Conservation (phyloP, 352 stramenopile genomes). For the Discostella stelligera region DNA sequence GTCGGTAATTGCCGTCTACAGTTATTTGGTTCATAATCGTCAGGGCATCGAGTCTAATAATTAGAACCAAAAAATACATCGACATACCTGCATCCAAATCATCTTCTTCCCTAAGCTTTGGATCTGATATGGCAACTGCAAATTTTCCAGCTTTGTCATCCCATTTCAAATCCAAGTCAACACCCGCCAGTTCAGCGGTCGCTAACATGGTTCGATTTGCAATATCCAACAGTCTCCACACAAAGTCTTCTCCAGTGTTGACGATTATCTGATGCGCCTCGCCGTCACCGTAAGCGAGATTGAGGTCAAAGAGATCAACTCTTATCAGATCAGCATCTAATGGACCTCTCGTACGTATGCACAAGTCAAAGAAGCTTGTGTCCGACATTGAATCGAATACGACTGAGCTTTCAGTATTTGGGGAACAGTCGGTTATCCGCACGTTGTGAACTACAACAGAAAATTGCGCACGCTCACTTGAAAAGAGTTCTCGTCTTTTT, state of each 20-base stretch:
- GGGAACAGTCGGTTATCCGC: conserved; percentile 74
- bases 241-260: conserved; percentile 80
- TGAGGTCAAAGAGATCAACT: conserved; percentile 81
- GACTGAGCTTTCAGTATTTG: conserved; percentile 60
- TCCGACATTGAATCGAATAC: conserved; percentile 79
- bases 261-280: conserved; percentile 76
- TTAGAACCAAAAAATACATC: background rate
- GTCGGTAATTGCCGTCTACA: conserved; percentile 60
- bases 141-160: conserved; percentile 65
- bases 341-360: conserved; percentile 69
- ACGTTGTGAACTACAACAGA: conserved; percentile 79
- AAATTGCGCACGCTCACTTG: conserved; percentile 73
- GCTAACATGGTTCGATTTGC: conserved; percentile 72
- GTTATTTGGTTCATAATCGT: conserved; percentile 4
- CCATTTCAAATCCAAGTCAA: conserved; percentile 72
- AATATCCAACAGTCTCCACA: conserved; percentile 81
- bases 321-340: conserved; percentile 74
- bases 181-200: conserved; percentile 71
- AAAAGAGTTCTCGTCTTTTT: conserved; percentile 32
- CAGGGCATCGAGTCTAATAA: background rate
- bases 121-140: conserved; percentile 56
- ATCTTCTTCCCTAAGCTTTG: conserved; percentile 45
- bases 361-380: conserved; percentile 80
- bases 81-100: conserved; percentile 58
- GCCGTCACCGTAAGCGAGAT: conserved; percentile 71